These are phyloP conservation scores for Phytopythium litorale DNA, from an alignment of 352 stramenopile genomes.

Conservation along the genomic window DNA sequence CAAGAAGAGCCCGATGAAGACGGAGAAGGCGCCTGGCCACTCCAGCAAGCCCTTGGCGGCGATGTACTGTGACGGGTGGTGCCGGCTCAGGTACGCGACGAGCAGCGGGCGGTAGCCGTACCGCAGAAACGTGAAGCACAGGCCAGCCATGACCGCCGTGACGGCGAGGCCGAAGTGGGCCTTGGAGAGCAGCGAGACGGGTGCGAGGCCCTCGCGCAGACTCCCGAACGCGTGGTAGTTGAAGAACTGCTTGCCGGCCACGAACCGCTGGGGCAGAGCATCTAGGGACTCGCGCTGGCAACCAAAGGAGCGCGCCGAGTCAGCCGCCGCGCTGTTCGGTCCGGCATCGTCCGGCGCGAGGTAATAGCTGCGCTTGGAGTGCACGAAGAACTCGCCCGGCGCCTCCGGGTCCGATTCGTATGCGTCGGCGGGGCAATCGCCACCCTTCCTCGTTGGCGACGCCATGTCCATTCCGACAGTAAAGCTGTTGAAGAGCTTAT, in stretches of 20 bases:
- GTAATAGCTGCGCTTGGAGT: constrained; percentile 4
- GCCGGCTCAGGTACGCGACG: constrained; percentile 30
- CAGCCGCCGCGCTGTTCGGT: not conserved
- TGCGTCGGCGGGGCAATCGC: not conserved
- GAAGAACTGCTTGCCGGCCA: constrained; percentile 35
- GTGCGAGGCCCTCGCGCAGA: constrained; percentile 33
- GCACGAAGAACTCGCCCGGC: constrained; percentile 5
- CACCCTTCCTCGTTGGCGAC: not conserved
- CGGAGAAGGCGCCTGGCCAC: constrained; percentile 66
- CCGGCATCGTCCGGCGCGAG: not conserved
- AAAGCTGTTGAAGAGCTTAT: not conserved
- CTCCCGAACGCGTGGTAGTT: constrained; percentile 43
- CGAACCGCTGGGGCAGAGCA: constrained; percentile 14
- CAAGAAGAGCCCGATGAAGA: constrained; percentile 84
- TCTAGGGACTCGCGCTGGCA: constrained; percentile 1
- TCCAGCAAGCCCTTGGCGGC: constrained; percentile 39
- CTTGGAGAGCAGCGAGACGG: constrained; percentile 29
- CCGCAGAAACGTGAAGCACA: constrained; percentile 24
- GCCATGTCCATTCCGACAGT: not conserved
- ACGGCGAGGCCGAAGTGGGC: constrained; percentile 38
- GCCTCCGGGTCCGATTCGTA: constrained; percentile 5
- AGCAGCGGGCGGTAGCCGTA: constrained; percentile 42
- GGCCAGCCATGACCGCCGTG: constrained; percentile 25
- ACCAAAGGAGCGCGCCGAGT: not conserved
- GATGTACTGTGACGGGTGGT: constrained; percentile 31